These are phyloP conservation scores for Hyphodiscus hymeniophilus DNA, from an alignment of 495 filamentous ascomycete genomes.

Conservation along the genomic window DNA sequence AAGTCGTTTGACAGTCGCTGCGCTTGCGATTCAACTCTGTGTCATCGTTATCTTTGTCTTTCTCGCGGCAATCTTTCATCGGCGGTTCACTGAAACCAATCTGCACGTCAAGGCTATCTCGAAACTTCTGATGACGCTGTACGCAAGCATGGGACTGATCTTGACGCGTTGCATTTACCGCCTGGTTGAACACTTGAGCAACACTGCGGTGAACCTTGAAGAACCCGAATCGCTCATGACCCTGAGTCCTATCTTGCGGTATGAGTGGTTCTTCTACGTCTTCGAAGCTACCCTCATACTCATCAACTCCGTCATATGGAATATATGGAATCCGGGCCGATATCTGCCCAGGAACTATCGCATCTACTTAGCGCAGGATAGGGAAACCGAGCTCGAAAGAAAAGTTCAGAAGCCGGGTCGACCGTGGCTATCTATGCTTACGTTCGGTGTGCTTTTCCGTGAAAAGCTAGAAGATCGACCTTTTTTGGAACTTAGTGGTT, in stretches of 20 bases:
- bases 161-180: slow-evolving; percentile 57
- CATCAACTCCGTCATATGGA: slow-evolving; percentile 50
- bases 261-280: slow-evolving; percentile 68
- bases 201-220: slow-evolving; percentile 9
- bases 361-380: slow-evolving; percentile 56
- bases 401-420: too few relatives aligned
- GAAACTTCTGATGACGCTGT: slow-evolving; percentile 50
- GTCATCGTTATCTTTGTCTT: slow-evolving; percentile 52
- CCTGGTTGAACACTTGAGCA: slow-evolving; percentile 50
- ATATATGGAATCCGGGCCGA: slow-evolving; percentile 51
- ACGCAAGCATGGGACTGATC: slow-evolving; percentile 52
- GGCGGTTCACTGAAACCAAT: slow-evolving; percentile 42
- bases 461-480: too few relatives aligned
- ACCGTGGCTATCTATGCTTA: too few relatives aligned
- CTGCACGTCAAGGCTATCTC: slow-evolving; percentile 48
- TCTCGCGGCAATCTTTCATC: slow-evolving; percentile 51
- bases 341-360: slow-evolving; percentile 55
- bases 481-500: too few relatives aligned
- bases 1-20: slow-evolving; percentile 52
- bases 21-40: slow-evolving; percentile 57
- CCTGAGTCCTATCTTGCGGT: slow-evolving; percentile 48
- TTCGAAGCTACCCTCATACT: slow-evolving; percentile 63
- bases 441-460: too few relatives aligned
- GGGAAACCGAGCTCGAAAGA: slow-evolving; percentile 54
- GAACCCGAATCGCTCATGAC: slow-evolving; percentile 6